A percentile compares a stretch with the other conserved stretches of the same genome.
These are phyloP conservation scores for Actinidia chinensis DNA, from an alignment of 179 eudicot genomes.

Conservation along the genomic window DNA sequence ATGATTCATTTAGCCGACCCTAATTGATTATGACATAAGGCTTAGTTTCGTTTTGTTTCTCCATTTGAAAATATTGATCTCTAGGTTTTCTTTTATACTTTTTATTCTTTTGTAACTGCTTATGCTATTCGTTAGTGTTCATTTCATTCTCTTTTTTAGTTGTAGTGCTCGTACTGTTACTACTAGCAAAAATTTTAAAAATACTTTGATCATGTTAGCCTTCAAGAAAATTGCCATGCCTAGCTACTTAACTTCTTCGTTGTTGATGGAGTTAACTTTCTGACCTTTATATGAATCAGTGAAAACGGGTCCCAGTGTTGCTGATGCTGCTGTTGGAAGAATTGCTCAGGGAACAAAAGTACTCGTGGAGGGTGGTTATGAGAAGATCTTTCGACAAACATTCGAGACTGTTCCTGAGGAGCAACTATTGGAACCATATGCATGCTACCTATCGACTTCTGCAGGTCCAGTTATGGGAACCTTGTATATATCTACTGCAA, in stretches of 20 bases:
- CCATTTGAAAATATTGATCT: not conserved
- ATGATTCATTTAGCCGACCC: no score
- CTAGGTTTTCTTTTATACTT: not conserved
- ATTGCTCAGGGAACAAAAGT: conserved; percentile 76
- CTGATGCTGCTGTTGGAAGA: conserved; percentile 88
- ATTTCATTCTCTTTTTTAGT: not conserved
- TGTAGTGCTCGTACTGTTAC: not conserved
- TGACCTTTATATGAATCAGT: conserved; percentile 35
- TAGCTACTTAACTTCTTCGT: not conserved
- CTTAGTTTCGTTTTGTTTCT: not conserved
- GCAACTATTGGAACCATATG: conserved; percentile 58
- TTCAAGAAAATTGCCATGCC: not conserved
- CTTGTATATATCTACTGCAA: conserved; percentile 65
- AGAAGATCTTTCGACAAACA: conserved; percentile 68
- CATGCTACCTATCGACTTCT: conserved; percentile 85
- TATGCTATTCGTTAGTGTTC: not conserved
- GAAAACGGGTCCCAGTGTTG: conserved; percentile 81
- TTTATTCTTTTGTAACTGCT: not conserved
- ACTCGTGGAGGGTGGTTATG: conserved; percentile 88
- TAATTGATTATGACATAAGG: no score
- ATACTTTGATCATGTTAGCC: not conserved
- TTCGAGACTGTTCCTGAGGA: conserved; percentile 80
- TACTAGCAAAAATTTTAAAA: not conserved
- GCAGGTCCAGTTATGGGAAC: conserved; percentile 90
- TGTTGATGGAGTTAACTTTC: not conserved